A percentile compares a stretch with the other conserved stretches of the same genome.
phyloP scores from a whole-genome alignment of 2,329 filamentous ascomycete genomes.

The Polytolypa hystricis region DNA sequence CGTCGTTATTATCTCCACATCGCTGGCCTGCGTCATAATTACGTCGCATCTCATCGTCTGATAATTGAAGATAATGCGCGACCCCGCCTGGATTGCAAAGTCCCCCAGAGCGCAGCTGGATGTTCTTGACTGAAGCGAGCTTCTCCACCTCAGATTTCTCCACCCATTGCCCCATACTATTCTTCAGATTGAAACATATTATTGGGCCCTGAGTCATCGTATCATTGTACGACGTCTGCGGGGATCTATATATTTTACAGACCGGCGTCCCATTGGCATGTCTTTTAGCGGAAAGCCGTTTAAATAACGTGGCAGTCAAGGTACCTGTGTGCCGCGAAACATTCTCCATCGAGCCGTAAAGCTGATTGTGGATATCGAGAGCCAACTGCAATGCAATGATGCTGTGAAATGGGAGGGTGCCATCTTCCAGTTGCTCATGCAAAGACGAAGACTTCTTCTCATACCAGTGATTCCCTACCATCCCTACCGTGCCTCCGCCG shows the following conservation, averaged over 20 bases:
- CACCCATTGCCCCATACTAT: conserved; percentile 59
- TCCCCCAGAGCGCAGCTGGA: conserved; percentile 79
- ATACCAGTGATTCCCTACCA: conserved; percentile 79
- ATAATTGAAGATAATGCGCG: conserved; percentile 58
- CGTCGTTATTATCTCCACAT: conserved; percentile 73
- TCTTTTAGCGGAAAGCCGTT: conserved; percentile 46
- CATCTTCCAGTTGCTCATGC: conserved; percentile 80
- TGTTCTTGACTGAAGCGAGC: conserved; percentile 62
- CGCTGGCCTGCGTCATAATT: conserved; percentile 79
- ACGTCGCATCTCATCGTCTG: conserved; percentile 68
- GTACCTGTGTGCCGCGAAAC: conserved; percentile 61
- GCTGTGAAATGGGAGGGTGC: conserved; percentile 79
- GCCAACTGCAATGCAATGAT: conserved; percentile 75
- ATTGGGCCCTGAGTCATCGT: conserved; percentile 54
- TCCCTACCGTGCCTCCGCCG: conserved; percentile 87
- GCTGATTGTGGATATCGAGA: conserved; percentile 52
- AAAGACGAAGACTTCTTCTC: conserved; percentile 58
- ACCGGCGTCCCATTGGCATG: conserved; percentile 60
- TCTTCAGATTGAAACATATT: conserved; percentile 71
- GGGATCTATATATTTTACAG: conserved; percentile 53
- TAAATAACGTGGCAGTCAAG: conserved; percentile 49
- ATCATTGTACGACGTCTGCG: conserved; percentile 32
- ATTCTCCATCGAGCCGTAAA: conserved; percentile 61
- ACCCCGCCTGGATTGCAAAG: conserved; percentile 88
- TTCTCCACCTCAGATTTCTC: conserved; percentile 81